Evolutionary conservation across 768 basidiomycete genomes (phyloP), one percentile per base, ranked within the genome.

Genomic region (Termitomyces sp.): DNA sequence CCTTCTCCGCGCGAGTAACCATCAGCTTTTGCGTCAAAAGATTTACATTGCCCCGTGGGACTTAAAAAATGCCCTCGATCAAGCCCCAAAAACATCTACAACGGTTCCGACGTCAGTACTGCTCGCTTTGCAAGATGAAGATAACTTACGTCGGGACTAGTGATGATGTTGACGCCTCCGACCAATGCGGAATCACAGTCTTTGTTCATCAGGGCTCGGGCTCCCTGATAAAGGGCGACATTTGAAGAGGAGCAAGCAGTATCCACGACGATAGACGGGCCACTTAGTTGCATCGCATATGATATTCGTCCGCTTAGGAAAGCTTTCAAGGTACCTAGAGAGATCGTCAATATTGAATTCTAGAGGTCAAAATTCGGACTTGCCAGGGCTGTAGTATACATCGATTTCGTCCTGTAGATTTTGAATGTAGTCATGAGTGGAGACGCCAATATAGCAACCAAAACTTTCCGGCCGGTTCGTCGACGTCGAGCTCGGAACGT

Each of bases 161-260:
- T 75, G 50, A 90, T 81, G 56, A 84, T 65, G 63, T 90, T 89
- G 30, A 90, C 84, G n/a, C 88, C 87, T 24, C 87, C 88, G 18
- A 85, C 89, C 30, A 91, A 70, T 0, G 86, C 86, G 26, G 86
- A 78, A 61, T 79, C 72, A 65, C 88, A 90, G 66, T 91, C 89
- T 18, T 76, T 70, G 56, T 78, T 79, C 69, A 78, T 74, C 32
- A 91, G 70, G 0, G 87, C 84, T 46, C 88, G 83, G 49, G 79
- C 83, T 0, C 84, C 89, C 60, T 85, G 85, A 68, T 90, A 80
- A 28, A 90, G 72, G 9, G 87, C 86, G 14, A 86, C 80, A 33
- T 77, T 70, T 5, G 87, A 87, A 4, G 87, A 86, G 8, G 88
- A 90, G 66, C 89, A 90, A 0, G 88, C 86, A 0, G 88, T 90